Evolutionary conservation across 352 stramenopile species (phyloP), one percentile per base, ranked within the genome.

Genomic region (Phytophthora europaea): DNA sequence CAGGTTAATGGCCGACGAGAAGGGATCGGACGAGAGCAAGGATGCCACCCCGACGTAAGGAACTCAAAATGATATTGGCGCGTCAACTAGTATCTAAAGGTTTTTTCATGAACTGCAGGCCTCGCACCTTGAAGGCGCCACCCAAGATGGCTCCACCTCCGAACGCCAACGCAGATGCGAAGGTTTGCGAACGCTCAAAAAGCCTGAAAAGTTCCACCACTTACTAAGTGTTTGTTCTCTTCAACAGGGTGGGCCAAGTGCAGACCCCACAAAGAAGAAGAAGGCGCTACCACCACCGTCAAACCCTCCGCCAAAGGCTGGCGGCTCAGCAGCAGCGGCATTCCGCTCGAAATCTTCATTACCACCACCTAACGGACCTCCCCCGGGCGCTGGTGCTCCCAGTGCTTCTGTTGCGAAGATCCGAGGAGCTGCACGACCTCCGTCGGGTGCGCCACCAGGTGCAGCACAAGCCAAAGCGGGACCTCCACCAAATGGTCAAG

Each of bases 391-490:
- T 58, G 78, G 81, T 3, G 79, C 75, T 10, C 66, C 83, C 3
- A 95, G 84, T 76, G 76, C 86, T 20, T 92, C 86, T 0, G 86
- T 95, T 0, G 84, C 85, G 6, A 95, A 95, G 73, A 90, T 95
- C 53, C 88, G 86, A 74, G 80, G 82, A 10, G 83, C 86, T 15
- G 83, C 75, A 6, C 82, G 84, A 34, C 67, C 67, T 6, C 81
- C 84, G 23, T 84, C 83, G 10, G 83, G 75, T 22, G 65, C 84
- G 15, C 84, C 81, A 31, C 80, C 79, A 0, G 65, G 64, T 26
- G 70, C 65, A 43, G 68, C 70, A 38, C 78, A 83, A 53, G 65
- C 66, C 7, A 84, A 80, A 33, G 48, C 22, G 9, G 22, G 48
- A 4, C 48, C 48, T 6, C 48, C 48, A n/a, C 48, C 48, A 33